phyloP scores from a whole-genome alignment of 129 eudicot species.

The Arctium lappa region DNA sequence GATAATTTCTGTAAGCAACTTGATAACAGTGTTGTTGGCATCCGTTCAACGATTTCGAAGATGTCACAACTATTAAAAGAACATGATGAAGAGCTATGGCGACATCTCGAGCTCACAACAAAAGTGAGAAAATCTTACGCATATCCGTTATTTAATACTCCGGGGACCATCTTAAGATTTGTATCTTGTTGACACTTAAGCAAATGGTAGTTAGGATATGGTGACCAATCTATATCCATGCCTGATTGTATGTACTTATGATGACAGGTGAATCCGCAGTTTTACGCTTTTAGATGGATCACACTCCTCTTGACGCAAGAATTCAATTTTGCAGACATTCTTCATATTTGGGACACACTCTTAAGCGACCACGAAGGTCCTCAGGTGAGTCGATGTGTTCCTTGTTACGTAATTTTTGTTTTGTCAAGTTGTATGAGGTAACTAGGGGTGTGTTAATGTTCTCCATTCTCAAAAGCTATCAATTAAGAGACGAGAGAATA shows the following conservation, averaged over 20 bases:
- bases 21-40: conserved; percentile 97
- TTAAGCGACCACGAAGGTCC: conserved; percentile 98
- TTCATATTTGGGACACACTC: conserved; percentile 91
- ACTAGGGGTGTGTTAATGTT: neutral
- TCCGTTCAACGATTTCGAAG: conserved; percentile 82
- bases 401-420: neutral
- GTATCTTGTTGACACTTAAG: neutral
- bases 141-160: neutral
- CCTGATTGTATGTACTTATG: conserved; percentile 16
- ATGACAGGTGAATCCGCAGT: conserved; percentile 96
- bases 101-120: conserved; percentile 92
- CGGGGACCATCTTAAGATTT: neutral
- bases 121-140: conserved; percentile 42
- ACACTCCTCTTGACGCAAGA: conserved; percentile 96
- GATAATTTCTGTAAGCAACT: conserved; percentile 91
- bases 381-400: conserved; percentile 51
- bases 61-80: conserved; percentile 80
- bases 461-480: neutral
- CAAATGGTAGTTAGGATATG: neutral
- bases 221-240: neutral
- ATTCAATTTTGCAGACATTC: conserved; percentile 80
- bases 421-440: neutral
- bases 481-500: neutral
- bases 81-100: conserved; percentile 99
- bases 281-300: conserved; percentile 98